These are phyloP conservation scores for Flaveria brownii DNA, from an alignment of 129 eudicot genomes.

Conservation along the genomic window DNA sequence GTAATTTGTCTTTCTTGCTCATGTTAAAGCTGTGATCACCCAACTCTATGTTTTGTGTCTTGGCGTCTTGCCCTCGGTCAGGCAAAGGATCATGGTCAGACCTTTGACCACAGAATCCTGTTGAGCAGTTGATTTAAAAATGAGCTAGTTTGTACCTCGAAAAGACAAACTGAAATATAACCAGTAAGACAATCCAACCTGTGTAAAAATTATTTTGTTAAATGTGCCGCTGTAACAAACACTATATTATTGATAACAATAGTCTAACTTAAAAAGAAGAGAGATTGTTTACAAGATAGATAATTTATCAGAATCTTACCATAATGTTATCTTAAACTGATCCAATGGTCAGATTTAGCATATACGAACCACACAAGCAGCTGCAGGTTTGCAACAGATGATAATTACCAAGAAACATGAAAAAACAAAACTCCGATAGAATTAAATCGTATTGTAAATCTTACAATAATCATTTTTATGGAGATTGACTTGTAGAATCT, in stretches of 20 bases:
- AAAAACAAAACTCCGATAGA: slow-evolving; percentile 3
- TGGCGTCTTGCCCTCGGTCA: background rate
- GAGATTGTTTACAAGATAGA: background rate
- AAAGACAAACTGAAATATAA: background rate
- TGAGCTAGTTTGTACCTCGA: background rate
- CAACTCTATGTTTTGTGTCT: background rate
- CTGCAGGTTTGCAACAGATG: slow-evolving; percentile 3
- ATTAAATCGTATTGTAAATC: slow-evolving; percentile 14
- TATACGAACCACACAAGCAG: background rate
- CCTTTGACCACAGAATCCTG: background rate
- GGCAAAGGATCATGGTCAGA: background rate
- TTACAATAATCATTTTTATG: slow-evolving; percentile 29
- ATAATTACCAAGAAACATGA: background rate
- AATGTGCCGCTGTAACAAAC: background rate
- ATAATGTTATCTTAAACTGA: background rate
- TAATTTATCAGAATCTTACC: background rate
- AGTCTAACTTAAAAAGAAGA: background rate
- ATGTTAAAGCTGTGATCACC: background rate
- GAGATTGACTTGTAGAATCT: slow-evolving; percentile 31
- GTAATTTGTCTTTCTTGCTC: background rate
- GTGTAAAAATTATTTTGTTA: background rate
- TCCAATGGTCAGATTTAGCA: background rate
- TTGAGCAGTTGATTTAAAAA: background rate
- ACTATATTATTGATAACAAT: background rate
- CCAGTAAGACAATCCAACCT: background rate